Conservation (phyloP, 106 monocot genomes). For the Apostasia shenzhenica region DNA sequence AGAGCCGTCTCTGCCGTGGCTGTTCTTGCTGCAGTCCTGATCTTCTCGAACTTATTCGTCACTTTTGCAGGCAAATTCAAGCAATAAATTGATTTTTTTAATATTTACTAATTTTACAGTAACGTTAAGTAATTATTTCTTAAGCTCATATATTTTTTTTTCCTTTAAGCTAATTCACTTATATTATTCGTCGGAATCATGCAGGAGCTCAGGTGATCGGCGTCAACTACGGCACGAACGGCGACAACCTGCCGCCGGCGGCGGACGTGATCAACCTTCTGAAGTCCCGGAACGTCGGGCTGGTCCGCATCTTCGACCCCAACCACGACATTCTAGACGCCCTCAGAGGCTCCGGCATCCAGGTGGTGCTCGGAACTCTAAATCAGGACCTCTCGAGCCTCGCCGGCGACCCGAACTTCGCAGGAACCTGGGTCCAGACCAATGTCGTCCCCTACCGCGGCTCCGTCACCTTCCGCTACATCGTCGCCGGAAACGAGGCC, state of each 20-base stretch:
- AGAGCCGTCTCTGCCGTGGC: too few relatives aligned
- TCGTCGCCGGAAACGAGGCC: conserved; percentile 1
- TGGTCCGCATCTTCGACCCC: conserved; percentile 31
- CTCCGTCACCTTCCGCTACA: not conserved
- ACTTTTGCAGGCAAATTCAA: too few relatives aligned
- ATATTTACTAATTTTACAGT: too few relatives aligned
- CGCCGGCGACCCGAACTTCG: conserved; percentile 11
- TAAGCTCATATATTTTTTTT: too few relatives aligned
- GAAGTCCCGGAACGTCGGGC: conserved; percentile 20
- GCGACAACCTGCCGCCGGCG: conserved; percentile 28
- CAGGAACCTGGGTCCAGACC: conserved; percentile 19
- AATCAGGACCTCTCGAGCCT: conserved; percentile 4
- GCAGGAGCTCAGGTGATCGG: conserved; percentile 24
- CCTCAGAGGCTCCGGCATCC: conserved; percentile 31
- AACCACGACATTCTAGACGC: conserved; percentile 21
- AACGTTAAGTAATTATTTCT: too few relatives aligned
- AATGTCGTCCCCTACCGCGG: conserved; percentile 1
- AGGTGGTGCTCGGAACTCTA: conserved; percentile 22
- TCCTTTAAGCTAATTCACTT: too few relatives aligned
- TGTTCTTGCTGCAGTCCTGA: too few relatives aligned
- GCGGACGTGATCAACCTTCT: conserved; percentile 28
- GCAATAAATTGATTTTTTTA: too few relatives aligned
- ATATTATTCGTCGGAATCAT: too few relatives aligned
- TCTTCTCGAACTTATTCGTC: too few relatives aligned
- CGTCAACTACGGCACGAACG: conserved; percentile 37